Base-by-base conservation (phyloP, 2,329 filamentous ascomycete species). In the Hypoxylon sp. region DNA sequence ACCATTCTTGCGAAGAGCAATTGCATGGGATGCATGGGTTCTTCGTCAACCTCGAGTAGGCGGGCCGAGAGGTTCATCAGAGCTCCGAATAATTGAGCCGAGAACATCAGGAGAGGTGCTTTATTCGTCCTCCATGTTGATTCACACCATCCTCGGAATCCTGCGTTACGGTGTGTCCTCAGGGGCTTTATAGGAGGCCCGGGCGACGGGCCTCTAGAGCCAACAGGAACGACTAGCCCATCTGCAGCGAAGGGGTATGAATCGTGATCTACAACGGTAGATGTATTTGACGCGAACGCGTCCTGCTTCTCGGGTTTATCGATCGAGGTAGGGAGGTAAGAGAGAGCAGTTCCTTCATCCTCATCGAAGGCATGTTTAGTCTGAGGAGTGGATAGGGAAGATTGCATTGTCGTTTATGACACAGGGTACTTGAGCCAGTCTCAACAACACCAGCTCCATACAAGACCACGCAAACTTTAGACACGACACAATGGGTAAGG, bases 61-160 rank as follows among this genome's bases (percentile, higher is more conserved):
- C 94, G 86, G 0, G 93, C 92, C 44, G 90, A 89, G 8, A 97
- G 88, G 78, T 96, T 97, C 95, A 97, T 97, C 58, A 92, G 80
- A 0, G 91, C 90, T 1, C 91, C 93, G 74, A 97, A 97, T 37
- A 96, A 82, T 79, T 97, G 94, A 0, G 93, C 88, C 2, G 91
- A 68, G 17, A 94, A 83, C 48, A 97, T 92, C 49, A 94, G 83
- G 22, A 91, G 83, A 20, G 95, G 86, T 1, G 92, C 92, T 72
- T 91, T 90, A 75, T 96, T 94, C 60, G 74, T 83, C 77, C 2
- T 77, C 83, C 73, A 84, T 76, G 27, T 76, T 27, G 68, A 70
- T 37, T 53, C 20, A 6, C 59, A 73, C 60, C 68, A 71, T 17
- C 57, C 55, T 40, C 59, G 49, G 33, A 69, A 30, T 35, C 60